Base-by-base conservation (phyloP, 2,329 filamentous ascomycete genomes). In the Aspergillus sp. region DNA sequence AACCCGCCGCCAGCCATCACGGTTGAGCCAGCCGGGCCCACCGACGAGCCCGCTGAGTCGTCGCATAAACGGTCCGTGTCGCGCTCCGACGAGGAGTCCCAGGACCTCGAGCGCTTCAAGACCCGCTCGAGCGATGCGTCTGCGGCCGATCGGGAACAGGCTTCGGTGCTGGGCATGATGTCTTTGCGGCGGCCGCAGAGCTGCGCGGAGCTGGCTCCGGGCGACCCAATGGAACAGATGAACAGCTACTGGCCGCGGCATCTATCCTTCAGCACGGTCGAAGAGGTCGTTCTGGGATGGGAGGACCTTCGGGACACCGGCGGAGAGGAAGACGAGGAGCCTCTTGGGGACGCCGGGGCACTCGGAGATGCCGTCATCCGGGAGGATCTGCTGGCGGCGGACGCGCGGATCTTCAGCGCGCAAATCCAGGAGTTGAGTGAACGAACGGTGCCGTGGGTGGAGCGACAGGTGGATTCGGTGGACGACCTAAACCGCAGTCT, bases 401-500 rank as follows among this genome's bases (percentile, higher is more conserved):
- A 76, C 45, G 66, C 66, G 17, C 67, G 65, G 16, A 64, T 67
- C 11, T 70, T 72, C 54, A 63, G 64, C 34, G 63, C 64, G 17
- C 65, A 67, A 9, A 72, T 78, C 38, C 60, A 70, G 5, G 63
- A 69, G 14, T 54, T 78, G 21, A 68, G 68, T 42, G 61, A 67
- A 41, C 59, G 58, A 23, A 73, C 72, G 5, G 67, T 72, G 29
- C 70, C 70, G 4, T 78, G 74, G 72, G 74, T 76, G 10, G 71
- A 75, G 54, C 62, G 64, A 19, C 71, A 76, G 49, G 72, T 78
- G 20, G 60, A 63, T 20, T 65, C 71, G 2, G 74, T 78, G 13
- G 73, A 78, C 29, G 59, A 83, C 84, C 77, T 95, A 6, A 85
- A 91, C 53, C 75, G 80, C 11, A 76, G 80, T 40, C 85, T 87